Evolutionary conservation across 768 basidiomycete genomes (phyloP).

Genomic region (Holtermanniella nyarrowii): DNA sequence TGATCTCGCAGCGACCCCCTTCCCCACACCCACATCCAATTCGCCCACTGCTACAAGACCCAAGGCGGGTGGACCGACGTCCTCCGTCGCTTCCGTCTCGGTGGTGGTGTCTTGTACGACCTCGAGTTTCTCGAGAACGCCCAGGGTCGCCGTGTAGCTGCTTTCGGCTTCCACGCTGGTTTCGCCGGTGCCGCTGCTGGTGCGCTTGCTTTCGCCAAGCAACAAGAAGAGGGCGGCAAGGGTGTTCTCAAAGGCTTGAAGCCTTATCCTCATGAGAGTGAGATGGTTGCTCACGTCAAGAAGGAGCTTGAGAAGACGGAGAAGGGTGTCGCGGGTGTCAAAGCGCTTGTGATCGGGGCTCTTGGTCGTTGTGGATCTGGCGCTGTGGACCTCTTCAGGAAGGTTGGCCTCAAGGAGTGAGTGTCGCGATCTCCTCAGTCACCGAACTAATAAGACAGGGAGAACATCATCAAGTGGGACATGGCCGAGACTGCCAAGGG

Average conservation of each 20-base stretch:
- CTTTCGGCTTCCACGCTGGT: conserved; percentile 96
- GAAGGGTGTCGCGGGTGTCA: conserved; percentile 46
- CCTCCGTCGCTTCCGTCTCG: conserved; percentile 71
- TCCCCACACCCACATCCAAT: conserved; percentile 91
- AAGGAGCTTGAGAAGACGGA: conserved; percentile 50
- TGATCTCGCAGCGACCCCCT: conserved; percentile 50
- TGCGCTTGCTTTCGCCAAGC: conserved; percentile 65
- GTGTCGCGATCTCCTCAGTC: conserved; percentile 34
- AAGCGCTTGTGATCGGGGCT: conserved; percentile 89
- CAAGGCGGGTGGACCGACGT: conserved; percentile 87
- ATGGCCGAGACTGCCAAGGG: conserved; percentile 92
- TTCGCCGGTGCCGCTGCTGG: conserved; percentile 86
- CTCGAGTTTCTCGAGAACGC: conserved; percentile 87
- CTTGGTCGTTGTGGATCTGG: conserved; percentile 89
- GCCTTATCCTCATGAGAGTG: conserved; percentile 72
- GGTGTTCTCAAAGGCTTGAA: conserved; percentile 54
- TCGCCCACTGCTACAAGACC: conserved; percentile 93
- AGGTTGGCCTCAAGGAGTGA: conserved; percentile 88
- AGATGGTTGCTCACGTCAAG: conserved; percentile 70
- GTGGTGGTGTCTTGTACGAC: conserved; percentile 77
- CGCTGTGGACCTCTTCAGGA: conserved; percentile 87
- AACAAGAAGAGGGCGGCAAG: conserved; percentile 48
- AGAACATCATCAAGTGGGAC: conserved; percentile 96
- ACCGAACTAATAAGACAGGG: conserved; percentile 45
- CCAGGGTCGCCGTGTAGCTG: conserved; percentile 71